Percentiles rank a stretch among this genome's conserved stretches.
These are phyloP conservation scores for Trematosphaeria pertusa DNA, from an alignment of 2,329 filamentous ascomycete species.

Conservation along the genomic window DNA sequence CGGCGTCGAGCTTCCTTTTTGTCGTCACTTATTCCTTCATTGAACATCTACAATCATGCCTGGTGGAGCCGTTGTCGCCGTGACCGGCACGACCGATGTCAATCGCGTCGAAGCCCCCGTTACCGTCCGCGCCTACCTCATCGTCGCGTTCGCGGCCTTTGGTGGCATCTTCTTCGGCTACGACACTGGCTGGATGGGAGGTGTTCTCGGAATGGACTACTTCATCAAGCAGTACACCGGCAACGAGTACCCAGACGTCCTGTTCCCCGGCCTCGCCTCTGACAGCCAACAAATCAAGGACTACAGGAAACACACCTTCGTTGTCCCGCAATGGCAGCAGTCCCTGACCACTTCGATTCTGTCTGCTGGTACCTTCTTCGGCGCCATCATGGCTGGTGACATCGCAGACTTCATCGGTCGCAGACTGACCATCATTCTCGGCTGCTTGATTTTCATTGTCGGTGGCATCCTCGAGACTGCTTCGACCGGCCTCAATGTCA, in stretches of 20 bases:
- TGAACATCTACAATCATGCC: constrained; percentile 39
- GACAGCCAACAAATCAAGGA: constrained; percentile 65
- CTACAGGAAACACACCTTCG: constrained; percentile 60
- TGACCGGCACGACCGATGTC: constrained; percentile 56
- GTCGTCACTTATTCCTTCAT: constrained; percentile 14
- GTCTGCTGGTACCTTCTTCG: constrained; percentile 79
- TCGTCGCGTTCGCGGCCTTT: constrained; percentile 58
- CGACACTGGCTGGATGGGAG: constrained; percentile 79
- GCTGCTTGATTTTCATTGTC: constrained; percentile 66
- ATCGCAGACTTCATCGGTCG: constrained; percentile 72
- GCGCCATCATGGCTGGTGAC: constrained; percentile 65
- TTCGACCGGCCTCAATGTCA: constrained; percentile 66
- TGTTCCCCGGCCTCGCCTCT: constrained; percentile 56
- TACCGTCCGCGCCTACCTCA: constrained; percentile 55
- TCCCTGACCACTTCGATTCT: constrained; percentile 77
- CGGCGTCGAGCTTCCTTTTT: constrained; percentile 20
- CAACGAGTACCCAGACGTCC: constrained; percentile 41
- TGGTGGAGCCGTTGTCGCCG: constrained; percentile 44
- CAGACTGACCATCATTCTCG: constrained; percentile 67
- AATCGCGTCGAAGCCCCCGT: constrained; percentile 62
- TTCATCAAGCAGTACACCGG: constrained; percentile 48
- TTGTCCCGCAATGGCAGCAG: constrained; percentile 45
- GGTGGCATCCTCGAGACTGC: constrained; percentile 66
- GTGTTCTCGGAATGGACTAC: constrained; percentile 60
- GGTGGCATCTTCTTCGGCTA: constrained; percentile 78